Percentiles rank a stretch among this genome's conserved stretches.
phyloP scores from a whole-genome alignment of 1,139 yeast genomes.

The Saccharomyces uvarum region DNA sequence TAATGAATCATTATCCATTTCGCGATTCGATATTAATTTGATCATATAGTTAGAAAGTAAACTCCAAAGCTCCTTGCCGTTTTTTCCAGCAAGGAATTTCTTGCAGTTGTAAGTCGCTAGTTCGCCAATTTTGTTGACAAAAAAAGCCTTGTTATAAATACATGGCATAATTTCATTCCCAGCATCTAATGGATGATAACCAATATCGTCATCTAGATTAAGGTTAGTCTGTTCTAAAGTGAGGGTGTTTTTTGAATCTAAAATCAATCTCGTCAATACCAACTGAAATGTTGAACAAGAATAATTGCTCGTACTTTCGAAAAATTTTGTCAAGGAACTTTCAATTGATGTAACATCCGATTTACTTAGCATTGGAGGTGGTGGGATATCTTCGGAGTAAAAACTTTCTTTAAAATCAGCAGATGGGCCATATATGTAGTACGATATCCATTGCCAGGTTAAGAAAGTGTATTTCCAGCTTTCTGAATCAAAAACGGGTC shows the following conservation, averaged over 20 bases:
- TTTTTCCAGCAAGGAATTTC: slow-evolving; percentile 38
- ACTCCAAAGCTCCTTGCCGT: slow-evolving; percentile 39
- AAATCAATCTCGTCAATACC: slow-evolving; percentile 41
- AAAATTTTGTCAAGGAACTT: slow-evolving; percentile 48
- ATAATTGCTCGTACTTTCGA: slow-evolving; percentile 54
- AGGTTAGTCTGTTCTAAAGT: slow-evolving; percentile 14
- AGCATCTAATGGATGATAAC: slow-evolving; percentile 10
- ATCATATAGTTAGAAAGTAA: slow-evolving; percentile 41
- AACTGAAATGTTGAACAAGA: slow-evolving; percentile 43
- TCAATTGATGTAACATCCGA: slow-evolving; percentile 50
- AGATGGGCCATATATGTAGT: slow-evolving; percentile 57
- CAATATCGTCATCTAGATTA: slow-evolving; percentile 8
- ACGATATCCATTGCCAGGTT: slow-evolving; percentile 70
- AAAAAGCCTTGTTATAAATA: slow-evolving; percentile 34
- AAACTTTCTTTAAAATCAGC: slow-evolving; percentile 31
- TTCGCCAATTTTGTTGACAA: slow-evolving; percentile 36
- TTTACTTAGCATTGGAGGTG: slow-evolving; percentile 29
- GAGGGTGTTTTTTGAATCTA: slow-evolving; percentile 35
- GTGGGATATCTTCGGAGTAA: slow-evolving; percentile 34
- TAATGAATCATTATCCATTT: slow-evolving; percentile 34
- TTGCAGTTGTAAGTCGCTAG: slow-evolving; percentile 44
- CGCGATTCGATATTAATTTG: slow-evolving; percentile 37
- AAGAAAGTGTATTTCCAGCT: slow-evolving; percentile 67
- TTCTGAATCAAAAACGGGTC: slow-evolving; percentile 49
- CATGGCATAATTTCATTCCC: slow-evolving; percentile 21